Evolutionary conservation across 805 yeast genomes (phyloP), one percentile per base, ranked within the genome.

Genomic region (Jamesozyma piceae): DNA sequence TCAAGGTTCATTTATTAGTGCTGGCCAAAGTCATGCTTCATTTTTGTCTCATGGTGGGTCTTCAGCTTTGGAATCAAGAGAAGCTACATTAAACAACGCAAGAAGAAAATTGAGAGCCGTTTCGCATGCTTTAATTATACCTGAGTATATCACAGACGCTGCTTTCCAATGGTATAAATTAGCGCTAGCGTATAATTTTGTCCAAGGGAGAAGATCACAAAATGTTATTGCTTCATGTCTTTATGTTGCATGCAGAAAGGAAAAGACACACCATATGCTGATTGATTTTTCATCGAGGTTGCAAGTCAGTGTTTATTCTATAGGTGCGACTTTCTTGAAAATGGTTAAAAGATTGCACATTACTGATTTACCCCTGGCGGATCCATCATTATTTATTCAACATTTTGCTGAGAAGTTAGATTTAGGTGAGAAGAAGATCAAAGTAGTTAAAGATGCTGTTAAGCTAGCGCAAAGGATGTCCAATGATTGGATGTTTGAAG

Each of bases 171-270:
- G 95, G 90, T 94, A 86, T 63, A 80, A 80, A 50, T 67, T 88
- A 43, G 97, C 97, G 0, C 69, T 94, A 24, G 74, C 87, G 2
- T 75, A 82, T 49, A 89, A 88, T 58, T 92, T 92, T 60, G 97
- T 92, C 20, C 95, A 90, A 62, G 99, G 99, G n/a, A 73, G 99
- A 53, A 68, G 92, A 48, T 87, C 97, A 2, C 97, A 89, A 58
- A 89, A 90, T 58, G 97, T 92, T 3, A 79, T 89, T 43, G 95
- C 96, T 0, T 88, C 97, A 0, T 92, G 99, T 65, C 71, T 92
- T 28, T 92, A 92, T 58, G 78, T 92, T 38, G 95, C 97, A 0
- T 92, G 99, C 63, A 79, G 98, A 57, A 82, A 80, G 58, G 90
- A 82, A 54, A 75, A 77, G 60, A 89, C 97, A 0, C 92, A 83